Conservation (phyloP, 2,329 filamentous ascomycete species). For the Didymella segeticola region DNA sequence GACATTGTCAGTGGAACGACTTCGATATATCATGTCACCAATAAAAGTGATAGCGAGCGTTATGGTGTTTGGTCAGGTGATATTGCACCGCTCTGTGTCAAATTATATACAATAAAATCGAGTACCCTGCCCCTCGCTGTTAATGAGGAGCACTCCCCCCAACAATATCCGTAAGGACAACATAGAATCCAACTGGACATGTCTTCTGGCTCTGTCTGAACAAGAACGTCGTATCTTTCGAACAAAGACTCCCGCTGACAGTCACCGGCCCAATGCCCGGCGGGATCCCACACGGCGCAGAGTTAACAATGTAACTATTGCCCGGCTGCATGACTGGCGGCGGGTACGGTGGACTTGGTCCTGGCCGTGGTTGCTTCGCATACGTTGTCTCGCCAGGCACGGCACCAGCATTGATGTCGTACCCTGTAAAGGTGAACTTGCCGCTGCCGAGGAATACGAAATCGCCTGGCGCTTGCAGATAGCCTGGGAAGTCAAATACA, state of each 20-base stretch:
- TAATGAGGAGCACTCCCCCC: background rate
- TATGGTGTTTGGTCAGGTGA: no score
- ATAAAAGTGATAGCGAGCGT: no score
- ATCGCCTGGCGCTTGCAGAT: slow-evolving; percentile 21
- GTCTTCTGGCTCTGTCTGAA: slow-evolving; percentile 30
- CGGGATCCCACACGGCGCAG: slow-evolving; percentile 30
- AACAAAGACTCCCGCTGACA: slow-evolving; percentile 31
- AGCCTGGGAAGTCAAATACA: slow-evolving; percentile 37
- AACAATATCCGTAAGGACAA: slow-evolving; percentile 28
- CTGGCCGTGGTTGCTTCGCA: slow-evolving; percentile 29
- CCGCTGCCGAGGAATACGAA: slow-evolving; percentile 28
- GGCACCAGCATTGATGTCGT: slow-evolving; percentile 30
- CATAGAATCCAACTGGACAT: slow-evolving; percentile 37
- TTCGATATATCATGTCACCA: no score
- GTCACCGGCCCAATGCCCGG: slow-evolving; percentile 26
- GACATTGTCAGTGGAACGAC: no score
- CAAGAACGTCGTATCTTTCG: slow-evolving; percentile 28
- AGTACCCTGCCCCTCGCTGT: background rate
- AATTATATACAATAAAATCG: background rate
- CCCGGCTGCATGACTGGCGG: slow-evolving; percentile 31
- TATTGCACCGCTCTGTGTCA: no score
- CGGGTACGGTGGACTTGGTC: slow-evolving; percentile 27
- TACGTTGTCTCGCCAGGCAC: slow-evolving; percentile 29
- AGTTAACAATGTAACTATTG: slow-evolving; percentile 33
- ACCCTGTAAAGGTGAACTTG: slow-evolving; percentile 34